Conservation (phyloP, 2,329 filamentous ascomycete species). For the Metarhizium robertsii region DNA sequence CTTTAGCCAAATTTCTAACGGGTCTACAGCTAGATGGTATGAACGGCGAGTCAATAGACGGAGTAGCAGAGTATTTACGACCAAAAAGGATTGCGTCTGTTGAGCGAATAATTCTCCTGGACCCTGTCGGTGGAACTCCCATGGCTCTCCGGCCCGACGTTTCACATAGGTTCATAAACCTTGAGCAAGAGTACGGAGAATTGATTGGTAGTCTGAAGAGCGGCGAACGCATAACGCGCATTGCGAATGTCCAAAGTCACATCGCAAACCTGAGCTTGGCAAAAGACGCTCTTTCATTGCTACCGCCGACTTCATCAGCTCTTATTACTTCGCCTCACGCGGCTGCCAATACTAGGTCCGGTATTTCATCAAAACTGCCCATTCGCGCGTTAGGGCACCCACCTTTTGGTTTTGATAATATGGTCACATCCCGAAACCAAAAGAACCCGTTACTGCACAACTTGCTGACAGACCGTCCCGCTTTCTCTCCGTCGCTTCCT, state of each 20-base stretch:
- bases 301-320: constrained; percentile 78
- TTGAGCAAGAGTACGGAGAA: constrained; percentile 76
- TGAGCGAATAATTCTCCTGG: constrained; percentile 81
- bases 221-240: constrained; percentile 8
- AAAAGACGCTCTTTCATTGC: constrained; percentile 58
- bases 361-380: not conserved
- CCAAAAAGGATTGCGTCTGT: constrained; percentile 50
- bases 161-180: constrained; percentile 64
- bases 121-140: constrained; percentile 79
- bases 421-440: constrained; percentile 43
- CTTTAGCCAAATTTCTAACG: constrained; percentile 66
- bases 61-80: constrained; percentile 22
- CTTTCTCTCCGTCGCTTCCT: constrained; percentile 85
- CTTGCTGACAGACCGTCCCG: constrained; percentile 86
- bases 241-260: not conserved
- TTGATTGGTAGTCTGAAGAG: constrained; percentile 53
- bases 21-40: constrained; percentile 44
- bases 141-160: constrained; percentile 34
- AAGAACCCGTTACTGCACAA: constrained; percentile 91
- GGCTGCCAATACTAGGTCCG: constrained; percentile 45
- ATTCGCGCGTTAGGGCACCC: constrained; percentile 34
- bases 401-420: constrained; percentile 38
- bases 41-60: constrained; percentile 1
- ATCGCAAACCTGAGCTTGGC: constrained; percentile 62
- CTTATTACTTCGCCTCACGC: constrained; percentile 81